phyloP scores from a whole-genome alignment of 2,329 filamentous ascomycete genomes.

The Massarina eburnea region DNA sequence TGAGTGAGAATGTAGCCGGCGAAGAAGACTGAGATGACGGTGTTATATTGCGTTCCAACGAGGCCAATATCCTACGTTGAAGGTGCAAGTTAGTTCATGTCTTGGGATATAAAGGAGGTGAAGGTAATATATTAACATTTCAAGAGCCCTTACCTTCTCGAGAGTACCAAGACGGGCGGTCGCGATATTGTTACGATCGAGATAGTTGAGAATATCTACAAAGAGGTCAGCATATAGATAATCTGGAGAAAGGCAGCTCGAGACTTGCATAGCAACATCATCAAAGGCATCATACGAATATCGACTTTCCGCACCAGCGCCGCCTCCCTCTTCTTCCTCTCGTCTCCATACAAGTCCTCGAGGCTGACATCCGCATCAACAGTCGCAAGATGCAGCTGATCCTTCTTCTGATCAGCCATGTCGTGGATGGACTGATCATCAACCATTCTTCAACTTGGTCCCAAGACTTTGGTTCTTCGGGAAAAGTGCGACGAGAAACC shows the following conservation, averaged over 20 bases:
- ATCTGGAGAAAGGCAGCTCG: no score
- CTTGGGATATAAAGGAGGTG: no score
- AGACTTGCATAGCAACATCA: slow-evolving; percentile 59
- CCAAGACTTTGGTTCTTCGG: neutral
- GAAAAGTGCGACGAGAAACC: neutral
- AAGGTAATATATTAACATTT: no score
- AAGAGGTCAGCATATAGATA: neutral
- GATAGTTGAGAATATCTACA: slow-evolving; percentile 14
- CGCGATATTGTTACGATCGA: slow-evolving; percentile 13
- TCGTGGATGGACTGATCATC: slow-evolving; percentile 1
- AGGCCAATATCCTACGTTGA: slow-evolving; percentile 53
- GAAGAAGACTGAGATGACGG: slow-evolving; percentile 57
- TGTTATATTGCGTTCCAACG: slow-evolving; percentile 31
- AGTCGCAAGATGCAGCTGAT: slow-evolving; percentile 7
- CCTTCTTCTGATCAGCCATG: slow-evolving; percentile 2
- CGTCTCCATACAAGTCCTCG: slow-evolving; percentile 8
- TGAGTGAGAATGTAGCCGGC: slow-evolving; percentile 45
- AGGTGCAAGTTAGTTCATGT: no score
- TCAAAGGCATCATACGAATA: slow-evolving; percentile 62
- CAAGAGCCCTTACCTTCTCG: slow-evolving; percentile 10
- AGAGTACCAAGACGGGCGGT: slow-evolving; percentile 10
- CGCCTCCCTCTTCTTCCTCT: slow-evolving; percentile 45
- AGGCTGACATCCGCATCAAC: slow-evolving; percentile 8
- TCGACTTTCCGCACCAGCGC: slow-evolving; percentile 69
- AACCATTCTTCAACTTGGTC: neutral